Evolutionary conservation across 371 early-diverging fungal genomes (phyloP).

Genomic region (Lichtheimia ramosa): DNA sequence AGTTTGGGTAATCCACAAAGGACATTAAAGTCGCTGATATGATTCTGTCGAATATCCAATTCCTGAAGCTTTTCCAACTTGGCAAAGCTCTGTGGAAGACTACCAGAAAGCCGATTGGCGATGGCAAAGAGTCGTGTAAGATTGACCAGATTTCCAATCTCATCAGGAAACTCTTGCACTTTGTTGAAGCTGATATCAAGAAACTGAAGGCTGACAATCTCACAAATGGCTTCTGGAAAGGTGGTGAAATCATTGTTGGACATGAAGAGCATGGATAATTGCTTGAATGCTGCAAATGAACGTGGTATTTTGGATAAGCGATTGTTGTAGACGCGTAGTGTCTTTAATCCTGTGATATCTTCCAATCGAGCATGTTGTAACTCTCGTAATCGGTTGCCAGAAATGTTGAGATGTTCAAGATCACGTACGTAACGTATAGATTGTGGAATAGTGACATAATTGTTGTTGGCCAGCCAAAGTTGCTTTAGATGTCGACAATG

Average conservation of each 20-base stretch:
- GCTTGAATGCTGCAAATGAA: conserved; percentile 53
- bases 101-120: conserved; percentile 73
- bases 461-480: conserved; percentile 71
- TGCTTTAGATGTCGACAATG: conserved; percentile 65
- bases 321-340: conserved; percentile 77
- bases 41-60: conserved; percentile 77
- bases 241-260: conserved; percentile 79
- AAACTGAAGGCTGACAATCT: conserved; percentile 60
- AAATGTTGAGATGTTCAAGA: conserved; percentile 73
- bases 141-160: conserved; percentile 67
- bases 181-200: conserved; percentile 87
- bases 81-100: conserved; percentile 65
- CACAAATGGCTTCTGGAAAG: conserved; percentile 67
- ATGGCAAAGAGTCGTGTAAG: conserved; percentile 67
- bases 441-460: conserved; percentile 61
- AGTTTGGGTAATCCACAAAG: conserved; percentile 60
- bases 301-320: conserved; percentile 66
- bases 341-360: conserved; percentile 56
- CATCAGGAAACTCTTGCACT: conserved; percentile 71
- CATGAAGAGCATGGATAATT: conserved; percentile 67
- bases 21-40: conserved; percentile 64
- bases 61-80: conserved; percentile 65
- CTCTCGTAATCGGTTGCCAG: conserved; percentile 74
- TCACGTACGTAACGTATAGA: conserved; percentile 58
- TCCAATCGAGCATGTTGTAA: conserved; percentile 68